These are phyloP conservation scores for Caryopteris hybrid DNA, from an alignment of 305 asterid species.

Conservation along the genomic window DNA sequence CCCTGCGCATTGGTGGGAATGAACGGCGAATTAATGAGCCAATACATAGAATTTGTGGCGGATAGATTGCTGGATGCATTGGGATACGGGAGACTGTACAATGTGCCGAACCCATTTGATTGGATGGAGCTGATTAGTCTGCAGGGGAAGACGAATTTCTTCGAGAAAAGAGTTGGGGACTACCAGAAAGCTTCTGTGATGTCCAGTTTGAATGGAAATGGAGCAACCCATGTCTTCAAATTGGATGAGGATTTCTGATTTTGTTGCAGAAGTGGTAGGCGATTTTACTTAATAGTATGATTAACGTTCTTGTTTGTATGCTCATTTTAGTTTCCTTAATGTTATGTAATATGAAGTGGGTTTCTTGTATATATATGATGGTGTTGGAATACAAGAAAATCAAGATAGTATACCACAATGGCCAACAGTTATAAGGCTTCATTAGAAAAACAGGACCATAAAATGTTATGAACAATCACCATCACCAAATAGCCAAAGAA, in stretches of 20 bases:
- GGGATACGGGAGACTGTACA: slow-evolving; percentile 48
- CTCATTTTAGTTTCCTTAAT: no score
- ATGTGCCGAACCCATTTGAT: slow-evolving; percentile 68
- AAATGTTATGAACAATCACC: no score
- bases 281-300: background rate
- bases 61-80: slow-evolving; percentile 43
- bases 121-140: slow-evolving; percentile 91
- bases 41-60: slow-evolving; percentile 45
- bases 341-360: no score
- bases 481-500: no score
- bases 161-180: slow-evolving; percentile 80
- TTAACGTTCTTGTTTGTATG: background rate
- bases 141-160: no score
- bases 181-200: slow-evolving; percentile 72
- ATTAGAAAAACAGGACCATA: no score
- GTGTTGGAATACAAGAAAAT: no score
- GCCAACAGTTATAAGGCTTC: no score
- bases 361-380: no score
- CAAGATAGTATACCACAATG: no score
- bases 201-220: slow-evolving; percentile 54
- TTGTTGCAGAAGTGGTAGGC: background rate
- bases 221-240: slow-evolving; percentile 37
- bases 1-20: no score
- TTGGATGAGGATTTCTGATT: slow-evolving; percentile 50
- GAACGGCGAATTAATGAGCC: slow-evolving; percentile 62